A percentile compares a stretch with the other conserved stretches of the same genome.
These are phyloP conservation scores for Plicaturopsis crispa DNA, from an alignment of 768 basidiomycete species.

Conservation along the genomic window DNA sequence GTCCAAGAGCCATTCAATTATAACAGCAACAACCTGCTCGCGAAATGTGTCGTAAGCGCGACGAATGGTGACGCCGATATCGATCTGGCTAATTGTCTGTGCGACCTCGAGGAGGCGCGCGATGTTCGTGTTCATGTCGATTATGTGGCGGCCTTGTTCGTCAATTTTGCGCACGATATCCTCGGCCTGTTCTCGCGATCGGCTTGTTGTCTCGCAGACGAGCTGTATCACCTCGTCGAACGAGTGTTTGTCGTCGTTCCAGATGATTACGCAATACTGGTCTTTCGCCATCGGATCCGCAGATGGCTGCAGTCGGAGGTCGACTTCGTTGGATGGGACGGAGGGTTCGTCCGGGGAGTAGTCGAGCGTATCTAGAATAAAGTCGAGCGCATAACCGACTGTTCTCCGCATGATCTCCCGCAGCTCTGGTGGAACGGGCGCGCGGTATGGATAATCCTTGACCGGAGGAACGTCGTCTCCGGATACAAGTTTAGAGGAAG, in stretches of 20 bases:
- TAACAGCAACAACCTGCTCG: conserved; percentile 75
- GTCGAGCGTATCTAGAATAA: conserved; percentile 75
- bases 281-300: conserved; percentile 77
- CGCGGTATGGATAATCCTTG: conserved; percentile 50
- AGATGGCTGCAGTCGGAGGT: conserved; percentile 65
- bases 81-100: conserved; percentile 75
- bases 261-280: conserved; percentile 75
- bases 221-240: conserved; percentile 81
- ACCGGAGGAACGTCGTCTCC: conserved; percentile 52
- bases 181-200: conserved; percentile 48
- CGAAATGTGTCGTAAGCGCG: conserved; percentile 83
- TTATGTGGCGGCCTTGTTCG: conserved; percentile 72
- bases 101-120: conserved; percentile 66
- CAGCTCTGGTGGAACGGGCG: conserved; percentile 53
- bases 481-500: conserved; percentile 21
- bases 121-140: conserved; percentile 62
- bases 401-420: conserved; percentile 70
- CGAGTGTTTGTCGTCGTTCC: conserved; percentile 98
- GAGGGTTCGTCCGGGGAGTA: conserved; percentile 72
- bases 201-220: conserved; percentile 45
- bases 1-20: conserved; percentile 84
- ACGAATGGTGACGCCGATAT: conserved; percentile 85
- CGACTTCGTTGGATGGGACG: conserved; percentile 60
- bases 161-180: conserved; percentile 58
- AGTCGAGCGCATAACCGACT: conserved; percentile 73